Evolutionary conservation across 805 yeast genomes (phyloP).

Genomic region (Schwanniomyces pseudopolymorphus): DNA sequence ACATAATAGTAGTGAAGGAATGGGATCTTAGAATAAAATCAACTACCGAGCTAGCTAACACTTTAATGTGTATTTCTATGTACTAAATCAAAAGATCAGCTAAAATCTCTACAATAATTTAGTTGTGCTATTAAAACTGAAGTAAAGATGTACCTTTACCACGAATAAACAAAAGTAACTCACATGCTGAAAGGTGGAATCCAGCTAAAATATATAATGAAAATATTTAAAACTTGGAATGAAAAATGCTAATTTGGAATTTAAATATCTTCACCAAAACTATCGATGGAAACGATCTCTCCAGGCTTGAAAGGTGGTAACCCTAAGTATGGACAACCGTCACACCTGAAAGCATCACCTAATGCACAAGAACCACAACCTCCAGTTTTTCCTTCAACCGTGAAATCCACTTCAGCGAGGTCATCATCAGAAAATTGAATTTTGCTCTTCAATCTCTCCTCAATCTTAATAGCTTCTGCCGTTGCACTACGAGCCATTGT

Average conservation of each 20-base stretch:
- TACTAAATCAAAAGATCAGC: no score
- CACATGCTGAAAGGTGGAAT: neutral
- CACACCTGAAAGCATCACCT: conserved; percentile 98
- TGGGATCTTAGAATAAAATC: no score
- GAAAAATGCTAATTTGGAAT: neutral
- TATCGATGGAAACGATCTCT: conserved; percentile 74
- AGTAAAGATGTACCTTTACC: neutral
- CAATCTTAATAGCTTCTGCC: conserved; percentile 54
- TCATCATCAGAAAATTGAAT: conserved; percentile 65
- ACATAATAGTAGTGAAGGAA: no score
- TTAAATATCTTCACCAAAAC: conserved; percentile 74
- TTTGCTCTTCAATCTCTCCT: conserved; percentile 46
- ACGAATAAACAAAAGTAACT: neutral
- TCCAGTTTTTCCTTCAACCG: conserved; percentile 95
- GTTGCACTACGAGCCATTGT: conserved; percentile 52
- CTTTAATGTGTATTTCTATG: no score
- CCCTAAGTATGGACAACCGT: conserved; percentile 96
- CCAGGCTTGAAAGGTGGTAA: conserved; percentile 99
- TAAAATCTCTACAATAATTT: no score
- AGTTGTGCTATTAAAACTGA: neutral
- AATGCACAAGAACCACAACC: conserved; percentile 97
- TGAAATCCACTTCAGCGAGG: conserved; percentile 87
- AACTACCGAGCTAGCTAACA: no score
- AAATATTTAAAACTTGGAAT: no score
- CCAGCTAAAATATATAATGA: neutral